A percentile compares a stretch with the other conserved stretches of the same genome.
phyloP scores from a whole-genome alignment of 1,284 basidiomycete species.

The Coriolopsis trogii region DNA sequence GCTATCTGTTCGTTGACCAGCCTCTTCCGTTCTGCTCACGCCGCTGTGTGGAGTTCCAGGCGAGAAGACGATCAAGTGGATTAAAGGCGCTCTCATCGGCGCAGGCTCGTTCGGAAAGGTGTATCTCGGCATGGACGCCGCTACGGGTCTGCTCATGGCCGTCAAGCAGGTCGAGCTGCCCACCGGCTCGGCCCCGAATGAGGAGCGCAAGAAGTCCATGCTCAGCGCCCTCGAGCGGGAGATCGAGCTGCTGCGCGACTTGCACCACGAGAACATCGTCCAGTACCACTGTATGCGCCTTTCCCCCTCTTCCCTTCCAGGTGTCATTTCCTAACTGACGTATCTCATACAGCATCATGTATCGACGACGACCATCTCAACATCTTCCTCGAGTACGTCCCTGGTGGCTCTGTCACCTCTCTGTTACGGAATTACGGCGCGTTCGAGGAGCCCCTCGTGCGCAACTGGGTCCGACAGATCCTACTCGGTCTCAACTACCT shows the following conservation, averaged over 20 bases:
- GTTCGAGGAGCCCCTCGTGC: slow-evolving; percentile 94
- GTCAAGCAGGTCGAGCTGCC: slow-evolving; percentile 99
- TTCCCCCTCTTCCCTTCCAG: neutral
- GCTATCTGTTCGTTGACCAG: neutral
- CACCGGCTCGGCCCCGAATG: slow-evolving; percentile 83
- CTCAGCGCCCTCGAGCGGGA: slow-evolving; percentile 93
- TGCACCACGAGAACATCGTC: slow-evolving; percentile 97
- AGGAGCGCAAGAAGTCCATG: slow-evolving; percentile 95
- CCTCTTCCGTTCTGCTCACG: slow-evolving; percentile 6
- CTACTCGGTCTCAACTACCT: slow-evolving; percentile 91
- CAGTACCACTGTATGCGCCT: slow-evolving; percentile 86
- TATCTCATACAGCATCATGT: slow-evolving; percentile 71
- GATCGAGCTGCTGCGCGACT: slow-evolving; percentile 93
- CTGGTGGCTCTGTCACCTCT: slow-evolving; percentile 95
- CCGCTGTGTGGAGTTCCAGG: slow-evolving; percentile 30
- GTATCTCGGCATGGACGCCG: slow-evolving; percentile 96
- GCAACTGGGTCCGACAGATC: slow-evolving; percentile 95
- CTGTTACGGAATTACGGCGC: slow-evolving; percentile 94
- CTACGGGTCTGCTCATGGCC: slow-evolving; percentile 94
- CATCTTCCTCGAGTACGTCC: slow-evolving; percentile 99
- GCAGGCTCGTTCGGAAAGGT: slow-evolving; percentile 96
- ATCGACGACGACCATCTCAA: slow-evolving; percentile 90
- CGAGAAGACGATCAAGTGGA: slow-evolving; percentile 89
- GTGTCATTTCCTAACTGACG: slow-evolving; percentile 1
- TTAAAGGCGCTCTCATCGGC: slow-evolving; percentile 97